Conservation (phyloP, 352 stramenopile species). For the Phytophthora hibernalis region DNA sequence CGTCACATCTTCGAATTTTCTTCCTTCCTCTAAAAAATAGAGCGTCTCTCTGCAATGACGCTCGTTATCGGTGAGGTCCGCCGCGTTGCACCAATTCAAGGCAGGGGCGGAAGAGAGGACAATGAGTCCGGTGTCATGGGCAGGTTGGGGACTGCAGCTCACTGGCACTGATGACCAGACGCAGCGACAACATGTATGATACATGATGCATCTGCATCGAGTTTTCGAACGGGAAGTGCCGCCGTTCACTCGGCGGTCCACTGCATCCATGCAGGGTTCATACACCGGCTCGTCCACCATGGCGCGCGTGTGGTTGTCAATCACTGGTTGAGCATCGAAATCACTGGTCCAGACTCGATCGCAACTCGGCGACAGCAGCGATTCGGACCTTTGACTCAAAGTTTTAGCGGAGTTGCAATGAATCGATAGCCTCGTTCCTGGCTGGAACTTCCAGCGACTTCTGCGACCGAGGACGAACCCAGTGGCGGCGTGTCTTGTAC, state of each 20-base stretch:
- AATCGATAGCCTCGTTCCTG: constrained; percentile 12
- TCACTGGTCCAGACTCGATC: constrained; percentile 14
- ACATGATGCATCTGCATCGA: constrained; percentile 1
- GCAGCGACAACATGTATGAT: too few relatives aligned
- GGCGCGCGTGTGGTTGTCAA: constrained; percentile 8
- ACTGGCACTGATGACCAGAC: too few relatives aligned
- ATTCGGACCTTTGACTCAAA: background rate
- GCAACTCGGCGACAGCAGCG: constrained; percentile 27
- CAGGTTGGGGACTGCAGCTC: too few relatives aligned
- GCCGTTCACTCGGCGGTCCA: constrained; percentile 13
- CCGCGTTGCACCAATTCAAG: background rate
- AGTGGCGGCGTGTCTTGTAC: background rate
- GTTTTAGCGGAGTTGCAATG: constrained; percentile 5
- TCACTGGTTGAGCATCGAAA: constrained; percentile 24
- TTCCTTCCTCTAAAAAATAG: constrained; percentile 27
- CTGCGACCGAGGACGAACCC: background rate
- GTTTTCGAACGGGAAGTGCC: constrained; percentile 11
- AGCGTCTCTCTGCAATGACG: constrained; percentile 7
- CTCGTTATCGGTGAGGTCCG: constrained; percentile 1
- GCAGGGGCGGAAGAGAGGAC: background rate
- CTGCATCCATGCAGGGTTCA: constrained; percentile 16
- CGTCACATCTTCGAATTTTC: constrained; percentile 37
- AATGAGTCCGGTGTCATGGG: background rate
- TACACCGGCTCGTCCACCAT: constrained; percentile 23
- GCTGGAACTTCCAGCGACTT: too few relatives aligned